These are phyloP conservation scores for Luffa aegyptiaca DNA, from an alignment of 306 rosid genomes.

Conservation along the genomic window DNA sequence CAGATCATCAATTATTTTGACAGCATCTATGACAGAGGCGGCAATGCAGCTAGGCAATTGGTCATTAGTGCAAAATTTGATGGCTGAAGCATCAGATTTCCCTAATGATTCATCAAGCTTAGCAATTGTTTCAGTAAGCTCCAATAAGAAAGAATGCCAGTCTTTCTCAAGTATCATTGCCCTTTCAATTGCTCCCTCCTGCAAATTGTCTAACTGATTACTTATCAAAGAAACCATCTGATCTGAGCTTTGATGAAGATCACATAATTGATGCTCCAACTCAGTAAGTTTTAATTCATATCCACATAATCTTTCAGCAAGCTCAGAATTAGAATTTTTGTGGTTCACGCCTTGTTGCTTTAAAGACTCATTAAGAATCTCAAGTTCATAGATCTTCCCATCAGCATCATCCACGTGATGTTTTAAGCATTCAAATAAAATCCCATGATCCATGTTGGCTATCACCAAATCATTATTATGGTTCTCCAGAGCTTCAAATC, in stretches of 20 bases:
- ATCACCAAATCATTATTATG: conserved; percentile 51
- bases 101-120: conserved; percentile 58
- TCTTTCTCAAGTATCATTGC: conserved; percentile 46
- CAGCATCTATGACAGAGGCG: conserved; percentile 49
- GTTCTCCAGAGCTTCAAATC: conserved; percentile 46
- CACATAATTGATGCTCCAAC: conserved; percentile 37
- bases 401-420: conserved; percentile 39
- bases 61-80: conserved; percentile 17
- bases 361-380: conserved; percentile 36
- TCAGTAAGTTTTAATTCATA: conserved; percentile 46
- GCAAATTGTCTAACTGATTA: conserved; percentile 49
- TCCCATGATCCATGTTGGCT: conserved; percentile 54
- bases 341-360: conserved; percentile 33
- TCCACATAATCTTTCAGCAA: conserved; percentile 42
- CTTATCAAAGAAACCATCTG: conserved; percentile 46
- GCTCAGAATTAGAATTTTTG: conserved; percentile 36
- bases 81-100: conserved; percentile 17
- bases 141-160: conserved; percentile 39
- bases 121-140: conserved; percentile 39
- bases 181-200: conserved; percentile 50
- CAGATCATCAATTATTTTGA: conserved; percentile 52
- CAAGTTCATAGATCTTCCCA: conserved; percentile 42
- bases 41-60: conserved; percentile 21
- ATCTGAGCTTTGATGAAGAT: conserved; percentile 44
- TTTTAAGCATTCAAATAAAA: conserved; percentile 58